Percentiles rank a stretch among this genome's conserved stretches.
phyloP scores from a whole-genome alignment of 768 basidiomycete genomes.

The Panaeolus papilionaceus region DNA sequence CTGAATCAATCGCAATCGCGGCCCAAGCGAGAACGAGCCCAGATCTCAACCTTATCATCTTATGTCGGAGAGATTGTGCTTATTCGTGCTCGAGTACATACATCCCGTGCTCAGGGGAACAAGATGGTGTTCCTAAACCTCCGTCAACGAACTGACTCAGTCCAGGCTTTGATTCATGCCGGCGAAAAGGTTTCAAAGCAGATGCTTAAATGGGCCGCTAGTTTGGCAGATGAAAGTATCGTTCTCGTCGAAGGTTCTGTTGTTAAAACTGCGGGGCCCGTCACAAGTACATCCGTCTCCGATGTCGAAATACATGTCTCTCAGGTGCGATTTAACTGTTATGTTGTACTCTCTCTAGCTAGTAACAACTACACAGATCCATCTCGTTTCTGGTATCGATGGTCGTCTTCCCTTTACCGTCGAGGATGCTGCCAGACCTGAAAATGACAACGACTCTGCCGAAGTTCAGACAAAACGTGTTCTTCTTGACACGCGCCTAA shows the following conservation, averaged over 20 bases:
- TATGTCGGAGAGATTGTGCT: constrained; percentile 78
- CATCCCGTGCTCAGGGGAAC: constrained; percentile 88
- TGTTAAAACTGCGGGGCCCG: constrained; percentile 77
- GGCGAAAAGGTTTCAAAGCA: constrained; percentile 89
- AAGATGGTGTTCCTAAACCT: constrained; percentile 96
- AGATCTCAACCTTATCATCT: constrained; percentile 69
- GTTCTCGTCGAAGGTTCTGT: constrained; percentile 89
- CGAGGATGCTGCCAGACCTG: constrained; percentile 90
- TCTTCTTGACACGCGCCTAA: constrained; percentile 90
- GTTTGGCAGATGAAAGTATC: constrained; percentile 85
- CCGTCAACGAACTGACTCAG: constrained; percentile 84
- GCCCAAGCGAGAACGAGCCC: constrained; percentile 59
- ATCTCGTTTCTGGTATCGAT: constrained; percentile 84
- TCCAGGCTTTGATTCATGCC: constrained; percentile 82
- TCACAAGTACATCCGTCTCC: constrained; percentile 89
- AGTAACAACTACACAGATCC: constrained; percentile 56
- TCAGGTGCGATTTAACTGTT: constrained; percentile 59
- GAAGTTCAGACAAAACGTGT: constrained; percentile 79
- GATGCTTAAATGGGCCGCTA: constrained; percentile 93
- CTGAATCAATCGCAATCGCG: constrained; percentile 92
- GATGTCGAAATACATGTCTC: constrained; percentile 87
- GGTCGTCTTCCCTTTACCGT: constrained; percentile 86
- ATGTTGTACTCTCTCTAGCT: constrained; percentile 7
- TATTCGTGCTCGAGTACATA: constrained; percentile 90
- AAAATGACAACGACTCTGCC: constrained; percentile 65